These are phyloP conservation scores for Rachicladosporium sp. DNA, from an alignment of 2,329 filamentous ascomycete genomes.

Conservation along the genomic window DNA sequence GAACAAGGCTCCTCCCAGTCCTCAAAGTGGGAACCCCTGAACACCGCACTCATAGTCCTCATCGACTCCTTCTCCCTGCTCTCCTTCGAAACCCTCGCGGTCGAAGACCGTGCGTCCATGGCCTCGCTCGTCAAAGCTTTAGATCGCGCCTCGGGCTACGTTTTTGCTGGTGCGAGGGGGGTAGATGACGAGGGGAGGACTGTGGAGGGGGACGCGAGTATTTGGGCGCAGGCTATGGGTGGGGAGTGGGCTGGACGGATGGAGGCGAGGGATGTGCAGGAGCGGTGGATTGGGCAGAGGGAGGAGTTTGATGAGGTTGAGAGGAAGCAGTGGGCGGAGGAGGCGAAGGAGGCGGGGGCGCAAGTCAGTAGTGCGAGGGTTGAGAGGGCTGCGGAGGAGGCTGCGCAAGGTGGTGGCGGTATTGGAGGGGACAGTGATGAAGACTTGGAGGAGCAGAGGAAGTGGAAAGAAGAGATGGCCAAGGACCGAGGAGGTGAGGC, in stretches of 20 bases:
- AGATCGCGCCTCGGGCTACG: constrained; percentile 84
- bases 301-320: constrained; percentile 78
- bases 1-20: constrained; percentile 42
- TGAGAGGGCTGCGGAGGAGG: constrained; percentile 6
- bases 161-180: constrained; percentile 79
- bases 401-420: constrained; percentile 3
- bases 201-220: constrained; percentile 36
- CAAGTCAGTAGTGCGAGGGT: constrained; percentile 15
- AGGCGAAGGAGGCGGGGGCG: constrained; percentile 38
- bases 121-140: constrained; percentile 80
- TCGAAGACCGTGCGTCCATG: constrained; percentile 96
- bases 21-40: constrained; percentile 67
- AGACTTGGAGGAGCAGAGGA: constrained; percentile 17
- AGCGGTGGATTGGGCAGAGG: constrained; percentile 86
- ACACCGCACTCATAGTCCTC: constrained; percentile 73
- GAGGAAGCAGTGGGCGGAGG: constrained; percentile 60
- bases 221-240: constrained; percentile 95
- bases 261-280: constrained; percentile 82
- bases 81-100: constrained; percentile 81
- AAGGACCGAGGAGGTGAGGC: constrained; percentile 7
- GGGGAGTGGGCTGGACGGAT: constrained; percentile 51
- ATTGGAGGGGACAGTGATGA: constrained; percentile 16
- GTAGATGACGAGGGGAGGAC: constrained; percentile 55
- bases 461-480: constrained; percentile 16
- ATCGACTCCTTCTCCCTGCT: constrained; percentile 86